These are phyloP conservation scores for Pseudogymnoascus destructans DNA, from an alignment of 2,329 filamentous ascomycete species.

Conservation along the genomic window DNA sequence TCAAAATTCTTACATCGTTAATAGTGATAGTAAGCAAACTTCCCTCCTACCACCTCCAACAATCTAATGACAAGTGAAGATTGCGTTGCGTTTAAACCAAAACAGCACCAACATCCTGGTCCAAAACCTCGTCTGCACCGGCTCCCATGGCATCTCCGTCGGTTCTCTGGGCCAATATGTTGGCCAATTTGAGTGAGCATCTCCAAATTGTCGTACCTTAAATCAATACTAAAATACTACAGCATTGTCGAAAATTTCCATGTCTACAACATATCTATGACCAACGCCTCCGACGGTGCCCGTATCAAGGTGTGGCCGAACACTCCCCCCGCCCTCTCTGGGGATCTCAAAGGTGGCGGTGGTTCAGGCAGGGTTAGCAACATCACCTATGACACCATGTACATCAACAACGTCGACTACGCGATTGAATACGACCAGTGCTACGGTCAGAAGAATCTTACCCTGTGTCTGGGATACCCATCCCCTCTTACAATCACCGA, in stretches of 20 bases:
- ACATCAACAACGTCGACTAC: conserved; percentile 49
- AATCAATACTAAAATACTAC: conserved; percentile 19
- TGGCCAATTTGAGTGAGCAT: conserved; percentile 13
- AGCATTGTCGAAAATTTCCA: conserved; percentile 48
- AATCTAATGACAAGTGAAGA: conserved; percentile 26
- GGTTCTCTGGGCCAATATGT: conserved; percentile 48
- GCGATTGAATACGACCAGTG: conserved; percentile 53
- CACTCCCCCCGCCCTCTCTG: conserved; percentile 37
- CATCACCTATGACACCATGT: conserved; percentile 52
- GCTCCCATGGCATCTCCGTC: conserved; percentile 48
- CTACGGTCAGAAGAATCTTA: conserved; percentile 48
- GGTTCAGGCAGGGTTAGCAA: conserved; percentile 49
- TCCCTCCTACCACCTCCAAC: background rate
- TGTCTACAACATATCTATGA: conserved; percentile 36
- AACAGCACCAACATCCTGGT: conserved; percentile 46
- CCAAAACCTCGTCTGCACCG: conserved; percentile 46
- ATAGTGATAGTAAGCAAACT: conserved; percentile 33
- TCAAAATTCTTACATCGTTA: conserved; percentile 38
- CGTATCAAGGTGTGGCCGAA: conserved; percentile 57
- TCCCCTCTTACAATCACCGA: conserved; percentile 42
- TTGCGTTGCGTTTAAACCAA: conserved; percentile 53
- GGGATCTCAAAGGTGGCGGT: conserved; percentile 34
- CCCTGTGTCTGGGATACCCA: conserved; percentile 45
- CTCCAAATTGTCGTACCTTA: background rate
- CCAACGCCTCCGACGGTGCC: conserved; percentile 41